phyloP scores from a whole-genome alignment of 1,284 basidiomycete species.

The Chalciporus sp. region DNA sequence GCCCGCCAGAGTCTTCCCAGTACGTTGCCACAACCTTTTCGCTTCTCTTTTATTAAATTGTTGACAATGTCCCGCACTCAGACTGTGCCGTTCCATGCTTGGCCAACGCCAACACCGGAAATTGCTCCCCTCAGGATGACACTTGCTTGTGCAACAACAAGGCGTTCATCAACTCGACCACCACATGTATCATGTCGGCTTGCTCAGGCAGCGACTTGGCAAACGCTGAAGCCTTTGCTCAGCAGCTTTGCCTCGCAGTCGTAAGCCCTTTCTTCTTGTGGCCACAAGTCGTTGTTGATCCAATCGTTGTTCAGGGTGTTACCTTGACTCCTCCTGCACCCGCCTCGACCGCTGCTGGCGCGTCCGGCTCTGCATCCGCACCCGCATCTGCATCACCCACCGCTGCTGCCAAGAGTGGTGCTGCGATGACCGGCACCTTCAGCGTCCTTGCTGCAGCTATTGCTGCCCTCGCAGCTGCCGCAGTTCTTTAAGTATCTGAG shows the following conservation, averaged over 20 bases:
- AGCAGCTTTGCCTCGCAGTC: conserved; percentile 48
- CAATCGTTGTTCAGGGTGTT: conserved; percentile 43
- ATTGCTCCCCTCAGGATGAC: conserved; percentile 47
- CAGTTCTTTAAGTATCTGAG: conserved; percentile 11
- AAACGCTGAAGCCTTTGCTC: conserved; percentile 47
- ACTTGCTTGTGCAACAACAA: conserved; percentile 53
- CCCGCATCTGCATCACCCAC: conserved; percentile 5
- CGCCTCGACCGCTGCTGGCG: conserved; percentile 11
- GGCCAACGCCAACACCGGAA: conserved; percentile 39
- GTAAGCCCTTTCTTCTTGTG: conserved; percentile 41
- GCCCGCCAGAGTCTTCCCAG: conserved; percentile 44
- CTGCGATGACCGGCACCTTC: conserved; percentile 8
- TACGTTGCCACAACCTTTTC: conserved; percentile 23
- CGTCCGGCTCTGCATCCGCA: not conserved
- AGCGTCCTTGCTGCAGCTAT: conserved; percentile 20
- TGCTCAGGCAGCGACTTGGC: conserved; percentile 52
- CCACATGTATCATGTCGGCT: conserved; percentile 45
- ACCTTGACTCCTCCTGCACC: conserved; percentile 40
- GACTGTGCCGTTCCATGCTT: conserved; percentile 55
- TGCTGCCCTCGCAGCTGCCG: conserved; percentile 21
- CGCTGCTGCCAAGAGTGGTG: conserved; percentile 13
- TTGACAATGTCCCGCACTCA: conserved; percentile 22
- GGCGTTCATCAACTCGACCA: conserved; percentile 48
- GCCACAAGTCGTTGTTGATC: not conserved
- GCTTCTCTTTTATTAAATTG: not conserved